Evolutionary conservation across 2,329 filamentous ascomycete species (phyloP), one percentile per base, ranked within the genome.

Genomic region (Onygenales sp.): DNA sequence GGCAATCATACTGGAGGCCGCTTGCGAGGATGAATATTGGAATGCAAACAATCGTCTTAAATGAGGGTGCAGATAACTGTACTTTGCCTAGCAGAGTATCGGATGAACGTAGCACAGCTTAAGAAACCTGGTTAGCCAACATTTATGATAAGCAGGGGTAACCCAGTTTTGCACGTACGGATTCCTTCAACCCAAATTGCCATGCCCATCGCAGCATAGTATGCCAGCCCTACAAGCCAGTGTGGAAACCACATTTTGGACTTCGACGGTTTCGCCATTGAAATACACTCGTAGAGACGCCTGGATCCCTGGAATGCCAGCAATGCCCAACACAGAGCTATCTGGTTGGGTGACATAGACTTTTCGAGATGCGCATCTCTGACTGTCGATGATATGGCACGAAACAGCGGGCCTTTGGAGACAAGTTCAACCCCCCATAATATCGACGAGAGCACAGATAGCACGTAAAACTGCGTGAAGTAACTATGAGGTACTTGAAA

Each of bases 201-300:
- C 46, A 95, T 65, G 52, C 84, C 84, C 62, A 88, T 86, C 54
- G 76, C 76, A 5, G 84, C 63, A 69, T 98, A 98, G 69, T 88
- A 97, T 8, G 73, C 70, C 49, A 93, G 69, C 0, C 90, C 93
- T 42, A 96, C 67, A 13, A 85, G 58, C 85, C 89, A 97, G 66
- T 95, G 87, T 13, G 84, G 80, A 57, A 91, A 70, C 82, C 85
- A 90, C 92, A 98, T 98, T 53, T 75, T 81, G 14, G 88, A 88
- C 21, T 77, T 77, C 2, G 84, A 88, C 3, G 83, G 78, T 64
- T 81, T 86, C 49, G 78, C 73, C 52, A 93, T 77, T 42, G 71
- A 70, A 42, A 84, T 63, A 61, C 83, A 87, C 72, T 97, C 93
- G 60, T 84, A 86, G 40, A 95, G 71, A 49, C 93, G 82, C 57